Evolutionary conservation across 768 basidiomycete species (phyloP), one percentile per base, ranked within the genome.

Genomic region (Flagelloscypha sp.): DNA sequence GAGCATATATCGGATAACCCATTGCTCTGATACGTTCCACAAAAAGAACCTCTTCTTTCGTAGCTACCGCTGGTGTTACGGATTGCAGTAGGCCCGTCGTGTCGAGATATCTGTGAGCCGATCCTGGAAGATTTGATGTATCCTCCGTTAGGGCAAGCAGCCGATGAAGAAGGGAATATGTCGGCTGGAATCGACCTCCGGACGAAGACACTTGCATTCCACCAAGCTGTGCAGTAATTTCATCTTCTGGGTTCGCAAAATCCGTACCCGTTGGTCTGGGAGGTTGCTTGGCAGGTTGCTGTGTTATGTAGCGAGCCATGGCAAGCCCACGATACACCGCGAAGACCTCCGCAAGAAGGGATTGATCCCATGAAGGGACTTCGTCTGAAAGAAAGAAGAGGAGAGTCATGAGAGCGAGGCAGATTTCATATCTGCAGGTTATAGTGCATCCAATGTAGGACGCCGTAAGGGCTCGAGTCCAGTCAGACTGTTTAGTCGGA

Each of bases 281-380:
- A 36, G 47, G 44, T 37, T 57, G 53, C 31, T 54, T 63, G n/a
- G 69, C 70, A 34, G 81, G 75, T 48, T 80, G 82, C 31, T 65
- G 64, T 11, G 68, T 59, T 30, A 78, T 62, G 38, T 68, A 71
- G 18, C 76, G 79, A 13, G 86, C 61, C 65, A 84, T 80, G 16
- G 80, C 75, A 16, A 84, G 59, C 10, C 82, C 83, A n/a, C 84
- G 71, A 46, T 82, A 86, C 18, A 87, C 76, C 6, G 82, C 81
- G 53, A 88, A 79, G 16, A 85, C 71, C 50, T 87, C 83, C 7
- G 74, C 76, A 30, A 84, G 55, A 18, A 84, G 48, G 15, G 75
- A 60, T 12, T 74, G 72, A 48, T 80, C 75, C 76, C 81, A 82
- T 22, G 63, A 57, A 23, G 61, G 58, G n/a, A 81, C 57, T 24